Evolutionary conservation across 768 basidiomycete species (phyloP).

Genomic region (Multifurca ochricompacta): DNA sequence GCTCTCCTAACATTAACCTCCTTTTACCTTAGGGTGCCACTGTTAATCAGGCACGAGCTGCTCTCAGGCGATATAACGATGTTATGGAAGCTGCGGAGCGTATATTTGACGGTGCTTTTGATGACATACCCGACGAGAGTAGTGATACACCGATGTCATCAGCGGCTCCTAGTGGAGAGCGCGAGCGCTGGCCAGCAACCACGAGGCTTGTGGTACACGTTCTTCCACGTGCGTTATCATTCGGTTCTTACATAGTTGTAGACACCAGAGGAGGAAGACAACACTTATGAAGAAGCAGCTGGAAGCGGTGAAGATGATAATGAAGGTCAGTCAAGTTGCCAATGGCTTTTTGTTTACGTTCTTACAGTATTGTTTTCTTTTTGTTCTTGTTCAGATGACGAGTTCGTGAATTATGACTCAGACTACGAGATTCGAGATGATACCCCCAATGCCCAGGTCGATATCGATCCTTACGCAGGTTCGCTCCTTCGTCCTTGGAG

Average conservation of each 20-base stretch:
- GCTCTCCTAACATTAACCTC: background rate
- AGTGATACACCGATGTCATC: conserved; percentile 24
- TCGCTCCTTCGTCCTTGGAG: conserved; percentile 18
- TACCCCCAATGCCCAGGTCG: conserved; percentile 35
- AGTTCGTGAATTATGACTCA: conserved; percentile 76
- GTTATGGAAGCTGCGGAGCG: conserved; percentile 88
- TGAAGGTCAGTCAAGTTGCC: conserved; percentile 31
- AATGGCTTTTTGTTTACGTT: background rate
- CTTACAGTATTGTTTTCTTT: background rate
- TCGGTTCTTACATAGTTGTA: conserved; percentile 23
- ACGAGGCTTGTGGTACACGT: conserved; percentile 14
- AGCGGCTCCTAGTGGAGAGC: conserved; percentile 1
- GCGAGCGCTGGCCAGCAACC: background rate
- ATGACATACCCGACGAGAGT: conserved; percentile 56
- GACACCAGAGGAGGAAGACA: conserved; percentile 52
- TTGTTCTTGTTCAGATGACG: conserved; percentile 32
- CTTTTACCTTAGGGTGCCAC: conserved; percentile 65
- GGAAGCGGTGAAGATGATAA: conserved; percentile 46
- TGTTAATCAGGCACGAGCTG: conserved; percentile 70
- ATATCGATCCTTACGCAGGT: conserved; percentile 89
- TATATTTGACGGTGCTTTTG: conserved; percentile 79
- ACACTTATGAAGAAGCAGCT: conserved; percentile 43
- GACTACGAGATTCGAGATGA: conserved; percentile 52
- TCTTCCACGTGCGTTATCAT: background rate
- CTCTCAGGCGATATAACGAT: conserved; percentile 74